Conservation (phyloP, 805 yeast genomes). For the Cyberlindnera mississippiensis region DNA sequence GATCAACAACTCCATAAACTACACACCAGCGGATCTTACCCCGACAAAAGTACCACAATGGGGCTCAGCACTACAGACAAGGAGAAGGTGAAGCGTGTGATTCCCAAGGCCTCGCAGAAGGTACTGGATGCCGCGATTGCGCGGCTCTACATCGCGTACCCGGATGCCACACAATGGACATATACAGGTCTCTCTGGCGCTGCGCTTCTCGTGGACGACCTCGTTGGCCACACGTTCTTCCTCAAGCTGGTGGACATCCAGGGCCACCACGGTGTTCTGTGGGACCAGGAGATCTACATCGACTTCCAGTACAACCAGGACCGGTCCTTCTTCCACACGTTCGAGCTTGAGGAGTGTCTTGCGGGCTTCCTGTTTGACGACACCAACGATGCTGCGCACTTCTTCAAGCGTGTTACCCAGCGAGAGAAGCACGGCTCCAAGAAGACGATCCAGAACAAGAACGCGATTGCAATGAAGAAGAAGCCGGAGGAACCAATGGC, state of each 20-base stretch:
- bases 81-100: conserved; percentile 81
- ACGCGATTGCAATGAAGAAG: conserved; percentile 77
- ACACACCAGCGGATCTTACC: too few species aligned
- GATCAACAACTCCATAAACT: too few species aligned
- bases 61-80: conserved; percentile 57
- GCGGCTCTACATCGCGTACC: conserved; percentile 83
- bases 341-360: conserved; percentile 86
- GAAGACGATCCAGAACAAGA: conserved; percentile 79
- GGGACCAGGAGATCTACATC: conserved; percentile 96
- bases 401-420: conserved; percentile 68
- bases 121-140: conserved; percentile 90
- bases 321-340: conserved; percentile 89
- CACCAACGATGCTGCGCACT: conserved; percentile 80
- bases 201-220: conserved; percentile 78
- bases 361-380: conserved; percentile 90
- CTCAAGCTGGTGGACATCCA: conserved; percentile 81
- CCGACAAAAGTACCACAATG: conserved; percentile 17
- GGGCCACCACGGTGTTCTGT: conserved; percentile 81
- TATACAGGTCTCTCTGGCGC: conserved; percentile 92
- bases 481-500: conserved; percentile 31
- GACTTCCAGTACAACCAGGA: conserved; percentile 91
- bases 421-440: conserved; percentile 84
- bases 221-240: conserved; percentile 92
- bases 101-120: conserved; percentile 86
- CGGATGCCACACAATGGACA: conserved; percentile 75